Evolutionary conservation across 2,329 filamentous ascomycete species (phyloP).

Genomic region (Sarocladiaceae sp.): DNA sequence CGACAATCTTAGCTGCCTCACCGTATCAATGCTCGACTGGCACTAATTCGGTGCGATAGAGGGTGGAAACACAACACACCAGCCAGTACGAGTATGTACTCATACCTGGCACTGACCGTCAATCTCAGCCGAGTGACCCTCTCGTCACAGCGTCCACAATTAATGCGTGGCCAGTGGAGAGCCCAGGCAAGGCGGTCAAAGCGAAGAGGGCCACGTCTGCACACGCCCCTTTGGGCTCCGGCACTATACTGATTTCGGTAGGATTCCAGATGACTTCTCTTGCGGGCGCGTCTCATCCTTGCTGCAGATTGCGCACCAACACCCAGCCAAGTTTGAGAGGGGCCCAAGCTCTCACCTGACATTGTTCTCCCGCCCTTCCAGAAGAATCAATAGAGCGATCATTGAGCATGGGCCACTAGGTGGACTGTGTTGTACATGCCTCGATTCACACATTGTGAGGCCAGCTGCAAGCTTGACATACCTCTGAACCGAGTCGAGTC

Average conservation of each 20-base stretch:
- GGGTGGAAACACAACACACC: too few species aligned
- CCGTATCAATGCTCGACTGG: too few species aligned
- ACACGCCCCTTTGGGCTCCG: background rate
- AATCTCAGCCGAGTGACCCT: constrained; percentile 1
- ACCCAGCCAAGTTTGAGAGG: background rate
- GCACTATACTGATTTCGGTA: background rate
- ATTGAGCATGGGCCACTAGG: background rate
- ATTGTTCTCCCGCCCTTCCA: constrained; percentile 10
- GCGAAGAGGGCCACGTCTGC: background rate
- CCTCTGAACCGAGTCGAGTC: background rate
- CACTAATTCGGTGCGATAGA: too few species aligned
- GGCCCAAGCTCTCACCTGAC: constrained; percentile 3
- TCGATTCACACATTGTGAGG: too few species aligned
- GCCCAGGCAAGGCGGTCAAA: background rate
- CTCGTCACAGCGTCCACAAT: constrained; percentile 1
- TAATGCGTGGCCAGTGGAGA: constrained; percentile 6
- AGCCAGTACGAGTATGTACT: too few species aligned
- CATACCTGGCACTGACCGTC: background rate
- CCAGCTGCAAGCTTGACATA: too few species aligned
- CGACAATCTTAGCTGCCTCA: too few species aligned
- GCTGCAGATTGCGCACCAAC: background rate
- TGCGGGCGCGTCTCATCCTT: background rate
- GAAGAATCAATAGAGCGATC: background rate
- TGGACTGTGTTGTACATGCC: background rate
- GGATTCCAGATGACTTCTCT: constrained; percentile 6